Evolutionary conservation across 148 eudicot genomes (phyloP).

Genomic region (Chenopodium formosanum): DNA sequence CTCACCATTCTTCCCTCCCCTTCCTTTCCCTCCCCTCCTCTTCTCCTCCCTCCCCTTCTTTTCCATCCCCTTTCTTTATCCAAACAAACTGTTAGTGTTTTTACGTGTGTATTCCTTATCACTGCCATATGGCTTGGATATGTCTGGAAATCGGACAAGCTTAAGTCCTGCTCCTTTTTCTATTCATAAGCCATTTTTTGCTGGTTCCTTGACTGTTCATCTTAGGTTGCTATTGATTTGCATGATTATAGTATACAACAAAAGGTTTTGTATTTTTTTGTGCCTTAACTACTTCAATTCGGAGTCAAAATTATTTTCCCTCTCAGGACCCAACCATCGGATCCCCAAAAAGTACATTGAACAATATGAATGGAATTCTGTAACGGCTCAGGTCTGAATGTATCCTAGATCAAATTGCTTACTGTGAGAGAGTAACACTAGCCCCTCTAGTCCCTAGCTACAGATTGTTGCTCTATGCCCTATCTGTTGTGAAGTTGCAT

Average conservation of each 20-base stretch:
- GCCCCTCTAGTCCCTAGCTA: background rate
- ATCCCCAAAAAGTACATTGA: background rate
- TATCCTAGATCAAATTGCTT: too few relatives aligned
- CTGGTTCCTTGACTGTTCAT: background rate
- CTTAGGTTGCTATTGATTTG: background rate
- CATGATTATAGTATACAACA: background rate
- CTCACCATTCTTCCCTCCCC: too few relatives aligned
- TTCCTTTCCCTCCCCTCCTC: too few relatives aligned
- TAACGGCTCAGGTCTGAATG: background rate
- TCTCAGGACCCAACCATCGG: background rate
- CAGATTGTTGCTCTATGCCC: background rate
- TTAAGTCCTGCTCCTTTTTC: too few relatives aligned
- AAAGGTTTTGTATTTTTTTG: background rate
- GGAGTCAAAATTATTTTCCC: background rate
- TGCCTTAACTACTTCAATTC: background rate
- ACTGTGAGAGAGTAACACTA: background rate
- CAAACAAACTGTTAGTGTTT: too few relatives aligned
- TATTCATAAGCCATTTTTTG: too few relatives aligned
- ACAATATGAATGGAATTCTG: background rate
- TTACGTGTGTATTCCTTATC: background rate
- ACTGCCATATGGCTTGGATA: too few relatives aligned
- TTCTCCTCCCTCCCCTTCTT: too few relatives aligned
- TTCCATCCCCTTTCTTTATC: too few relatives aligned
- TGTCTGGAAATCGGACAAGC: too few relatives aligned
- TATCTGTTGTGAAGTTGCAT: background rate